Base-by-base conservation (phyloP, 164 flowering plant species). In the Macadamia integrifolia region DNA sequence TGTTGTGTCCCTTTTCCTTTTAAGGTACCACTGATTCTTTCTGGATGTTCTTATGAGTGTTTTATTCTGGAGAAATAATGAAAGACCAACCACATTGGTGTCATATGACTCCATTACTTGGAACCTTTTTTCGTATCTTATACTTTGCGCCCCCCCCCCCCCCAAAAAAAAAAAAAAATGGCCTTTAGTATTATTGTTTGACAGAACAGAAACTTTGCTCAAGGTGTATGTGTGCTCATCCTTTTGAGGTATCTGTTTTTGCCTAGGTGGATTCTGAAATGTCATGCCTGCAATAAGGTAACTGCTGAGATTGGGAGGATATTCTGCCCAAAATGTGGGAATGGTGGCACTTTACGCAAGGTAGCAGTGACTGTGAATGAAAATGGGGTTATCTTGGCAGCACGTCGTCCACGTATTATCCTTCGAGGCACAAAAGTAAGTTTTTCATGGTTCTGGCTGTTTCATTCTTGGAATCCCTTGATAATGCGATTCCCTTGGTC, bases 301-400 rank as follows among this genome's bases (percentile, higher is more conserved):
- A 92, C 99, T 62, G 82, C 88, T 59, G 99, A 92, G 71, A 82
- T 82, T 69, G 94, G 92, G 70, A 86, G 88, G 67, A 85, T 94
- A 50, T 94, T 94, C 80, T 92, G 98, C 61, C 99, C 99, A 5
- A 85, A 82, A 65, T 94, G 99, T 86, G 99, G 99, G 56, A 94
- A 94, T 83, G 96, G 96, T 61, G 99, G 99, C 61, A 94, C 98
- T 60, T 72, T 92, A 72, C 85, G 94, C 23, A 92, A 84, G 71
- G 96, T 92, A 52, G 88, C 98, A 71, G 96, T 87, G 31, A 90
- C 97, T 12, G 94, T 94, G 59, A 88, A 85, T 75, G 98, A 89
- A 75, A 92, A 90, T 84, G 98, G 97, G 62, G 69, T 87, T 67
- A 66, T 82, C 49, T 68, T 90, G 67, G 87, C 94, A 17, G 84